phyloP scores from a whole-genome alignment of 1,284 basidiomycete genomes.

The Malassezia brasiliensis region DNA sequence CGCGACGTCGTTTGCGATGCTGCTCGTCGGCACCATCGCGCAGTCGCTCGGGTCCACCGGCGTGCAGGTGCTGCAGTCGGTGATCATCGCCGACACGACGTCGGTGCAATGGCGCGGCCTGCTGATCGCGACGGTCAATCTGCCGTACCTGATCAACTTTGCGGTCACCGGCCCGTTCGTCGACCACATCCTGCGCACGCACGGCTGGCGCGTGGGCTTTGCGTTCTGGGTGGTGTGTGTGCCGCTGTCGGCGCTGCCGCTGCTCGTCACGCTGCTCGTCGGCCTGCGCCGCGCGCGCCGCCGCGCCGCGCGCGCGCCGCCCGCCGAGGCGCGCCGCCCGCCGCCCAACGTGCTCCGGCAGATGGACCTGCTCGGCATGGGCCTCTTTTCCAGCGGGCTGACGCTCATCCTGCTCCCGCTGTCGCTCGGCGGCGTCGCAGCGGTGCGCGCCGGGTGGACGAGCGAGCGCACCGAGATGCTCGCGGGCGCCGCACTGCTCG shows the following conservation, averaged over 20 bases:
- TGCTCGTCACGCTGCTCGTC: constrained; percentile 36
- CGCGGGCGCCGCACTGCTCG: constrained; percentile 50
- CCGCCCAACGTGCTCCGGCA: constrained; percentile 46
- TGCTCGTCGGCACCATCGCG: constrained; percentile 55
- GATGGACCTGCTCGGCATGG: constrained; percentile 61
- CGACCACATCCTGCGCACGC: constrained; percentile 53
- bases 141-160: constrained; percentile 60
- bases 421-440: constrained; percentile 52
- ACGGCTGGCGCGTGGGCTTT: constrained; percentile 65
- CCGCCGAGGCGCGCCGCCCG: neutral
- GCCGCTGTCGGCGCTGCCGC: constrained; percentile 37
- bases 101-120: constrained; percentile 68
- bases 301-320: constrained; percentile 12
- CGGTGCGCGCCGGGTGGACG: neutral
- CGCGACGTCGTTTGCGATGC: constrained; percentile 55
- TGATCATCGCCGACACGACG: constrained; percentile 62
- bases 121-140: constrained; percentile 54
- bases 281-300: constrained; percentile 33
- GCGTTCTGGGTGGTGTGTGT: constrained; percentile 52
- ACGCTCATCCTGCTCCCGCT: constrained; percentile 60
- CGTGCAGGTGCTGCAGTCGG: constrained; percentile 51
- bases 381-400: constrained; percentile 57
- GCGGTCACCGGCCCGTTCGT: constrained; percentile 60
- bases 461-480: constrained; percentile 28
- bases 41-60: constrained; percentile 50